Evolutionary conservation across 2,329 filamentous ascomycete species (phyloP).

Genomic region (Aspergillus floridensis): DNA sequence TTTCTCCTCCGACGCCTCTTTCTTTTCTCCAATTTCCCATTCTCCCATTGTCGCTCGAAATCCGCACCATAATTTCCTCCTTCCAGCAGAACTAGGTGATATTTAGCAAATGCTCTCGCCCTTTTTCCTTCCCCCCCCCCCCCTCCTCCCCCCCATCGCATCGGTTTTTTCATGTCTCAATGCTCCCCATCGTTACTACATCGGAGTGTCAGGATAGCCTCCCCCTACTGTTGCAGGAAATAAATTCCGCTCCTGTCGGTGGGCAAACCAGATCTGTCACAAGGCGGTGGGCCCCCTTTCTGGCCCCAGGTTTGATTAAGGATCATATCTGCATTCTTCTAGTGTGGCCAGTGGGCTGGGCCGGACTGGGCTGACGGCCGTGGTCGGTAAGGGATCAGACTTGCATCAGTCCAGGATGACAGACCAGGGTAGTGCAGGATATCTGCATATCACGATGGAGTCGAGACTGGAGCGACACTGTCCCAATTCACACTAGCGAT

Average conservation of each 20-base stretch:
- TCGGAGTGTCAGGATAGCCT: not conserved
- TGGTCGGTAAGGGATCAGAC: constrained; percentile 20
- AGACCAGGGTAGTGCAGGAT: not conserved
- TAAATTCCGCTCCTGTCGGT: not conserved
- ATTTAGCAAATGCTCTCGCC: constrained; percentile 9
- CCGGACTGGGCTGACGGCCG: constrained; percentile 13
- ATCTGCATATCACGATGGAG: not conserved
- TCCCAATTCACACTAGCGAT: not conserved
- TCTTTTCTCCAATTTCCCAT: no score
- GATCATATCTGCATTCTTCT: constrained; percentile 30
- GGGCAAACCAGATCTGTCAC: constrained; percentile 17
- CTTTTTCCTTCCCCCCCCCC: not conserved
- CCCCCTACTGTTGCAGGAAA: not conserved
- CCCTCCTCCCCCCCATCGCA: no score
- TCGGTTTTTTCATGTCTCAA: no score
- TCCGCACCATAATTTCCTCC: not conserved
- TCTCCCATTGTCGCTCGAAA: no score
- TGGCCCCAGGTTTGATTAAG: constrained; percentile 41
- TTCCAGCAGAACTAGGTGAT: constrained; percentile 1
- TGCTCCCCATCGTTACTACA: not conserved
- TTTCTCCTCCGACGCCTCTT: not conserved
- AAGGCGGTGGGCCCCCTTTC: constrained; percentile 18
- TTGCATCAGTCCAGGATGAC: constrained; percentile 4
- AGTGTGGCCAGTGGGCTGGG: constrained; percentile 33
- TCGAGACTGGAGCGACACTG: not conserved